Base-by-base conservation (phyloP, 768 basidiomycete species). In the Boletellus emodensis region DNA sequence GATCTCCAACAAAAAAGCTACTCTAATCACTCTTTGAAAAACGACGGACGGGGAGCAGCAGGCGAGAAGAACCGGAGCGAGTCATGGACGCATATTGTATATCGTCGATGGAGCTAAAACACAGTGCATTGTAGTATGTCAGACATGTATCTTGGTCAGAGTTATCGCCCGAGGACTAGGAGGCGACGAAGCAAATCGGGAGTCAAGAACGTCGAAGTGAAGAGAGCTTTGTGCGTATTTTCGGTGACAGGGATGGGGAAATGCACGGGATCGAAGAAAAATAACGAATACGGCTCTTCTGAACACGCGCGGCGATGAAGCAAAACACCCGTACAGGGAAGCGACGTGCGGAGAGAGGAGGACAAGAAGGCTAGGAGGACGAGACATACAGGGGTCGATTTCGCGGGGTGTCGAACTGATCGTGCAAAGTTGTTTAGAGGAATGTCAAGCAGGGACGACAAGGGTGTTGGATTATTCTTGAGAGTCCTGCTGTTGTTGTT, bases 401-500 rank as follows among this genome's bases (percentile, higher is more conserved):
- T 48, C 44, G 40, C 38, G 55, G 48, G 55, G 49, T 33, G 44
- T 51, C 44, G 61, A 55, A 55, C 52, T 48, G 45, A 51, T 59
- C 39, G 41, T 51, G 56, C 51, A 53, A 55, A 49, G 34, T 15
- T 37, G 24, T 22, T 18, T 43, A n/a, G 47, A 17, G 40, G 34
- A 44, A 49, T 50, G 43, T 37, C 15, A 18, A 6, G 44, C 32
- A 17, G 30, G 35, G 34, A 39, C 5, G 22, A 44, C 6, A 18
- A 15, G 46, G 3, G 14, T 38, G 39, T 18, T 46, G 40, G 7
- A 49, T 63, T 55, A 71, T 33, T 69, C 66, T 63, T 86, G 83
- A 53, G 83, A 77, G 69, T 88, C 84, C 65, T 89, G 85, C 63
- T 88, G 85, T 61, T 87, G 83, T 55, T 84, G 80, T 68, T 92